Base-by-base conservation (phyloP, 2,329 filamentous ascomycete genomes). In the Colletotrichum abscissum region DNA sequence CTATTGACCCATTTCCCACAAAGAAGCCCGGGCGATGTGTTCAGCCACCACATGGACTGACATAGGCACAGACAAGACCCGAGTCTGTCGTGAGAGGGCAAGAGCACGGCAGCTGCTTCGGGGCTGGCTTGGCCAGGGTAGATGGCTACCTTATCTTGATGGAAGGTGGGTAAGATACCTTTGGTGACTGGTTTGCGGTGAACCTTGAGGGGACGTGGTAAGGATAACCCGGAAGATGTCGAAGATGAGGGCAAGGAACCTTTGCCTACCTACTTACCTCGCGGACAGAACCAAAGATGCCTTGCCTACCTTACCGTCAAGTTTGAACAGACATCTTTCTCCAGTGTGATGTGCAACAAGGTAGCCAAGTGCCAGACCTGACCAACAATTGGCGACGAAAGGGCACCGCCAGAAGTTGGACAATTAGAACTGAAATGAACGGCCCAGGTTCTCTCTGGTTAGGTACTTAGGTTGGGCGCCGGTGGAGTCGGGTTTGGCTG, bases 11-110 rank as follows among this genome's bases (percentile, higher is more conserved):
- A 49, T 49, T 49, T 49, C 19, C 42, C 42, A n/a, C 42, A 42
- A 38, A 55, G 38, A 55, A 52, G 62, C 28, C 30, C 49, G 49
- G 62, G 54, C 33, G 52, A 55, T 35, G 24, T 55, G 49, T n/a
- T 49, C 62, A 55, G 62, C 62, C 62, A 64, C 62, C 52, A 54
- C 46, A 14, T 26, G 22, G 28, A 38, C 46, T 55, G 62, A 64
- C 28, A 55, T 49, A 64, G 62, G 49, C 62, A 64, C 62, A 55
- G 49, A 64, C 62, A 38, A 49, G 49, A 55, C 62, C 14, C 49
- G 46, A 55, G 30, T 64, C 38, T 30, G 46, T 64, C 30, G 24
- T 28, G 49, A 30, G 30, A 55, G n/a, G 46, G 49, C 16, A 55
- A 12, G 33, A 35, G 46, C 4, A 35, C 24, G 46, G 33, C n/a